These are phyloP conservation scores for Prunus armeniaca DNA, from an alignment of 306 rosid genomes.

Conservation along the genomic window DNA sequence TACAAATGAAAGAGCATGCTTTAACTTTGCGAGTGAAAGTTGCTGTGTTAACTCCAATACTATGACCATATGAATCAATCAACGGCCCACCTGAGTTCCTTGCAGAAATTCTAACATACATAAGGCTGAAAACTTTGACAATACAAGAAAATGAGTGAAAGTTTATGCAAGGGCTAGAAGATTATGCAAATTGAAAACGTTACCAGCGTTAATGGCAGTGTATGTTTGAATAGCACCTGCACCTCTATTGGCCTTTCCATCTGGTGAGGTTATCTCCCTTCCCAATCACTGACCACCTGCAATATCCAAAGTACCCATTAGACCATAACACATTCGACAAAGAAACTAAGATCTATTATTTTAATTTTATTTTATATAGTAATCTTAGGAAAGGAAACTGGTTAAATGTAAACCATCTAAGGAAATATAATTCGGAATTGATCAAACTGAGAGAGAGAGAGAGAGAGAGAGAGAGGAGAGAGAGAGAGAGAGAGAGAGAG, in stretches of 20 bases:
- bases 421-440: too few relatives aligned
- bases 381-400: too few relatives aligned
- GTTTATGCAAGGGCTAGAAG: not conserved
- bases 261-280: constrained; percentile 91
- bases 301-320: constrained; percentile 2
- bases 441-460: too few relatives aligned
- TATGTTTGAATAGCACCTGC: constrained; percentile 78
- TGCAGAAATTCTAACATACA: constrained; percentile 26
- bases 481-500: too few relatives aligned
- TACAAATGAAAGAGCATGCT: not conserved
- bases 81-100: constrained; percentile 95
- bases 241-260: constrained; percentile 78
- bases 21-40: constrained; percentile 90
- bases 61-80: constrained; percentile 72
- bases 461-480: too few relatives aligned
- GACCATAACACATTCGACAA: not conserved
- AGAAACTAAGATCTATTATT: too few relatives aligned
- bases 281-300: constrained; percentile 94
- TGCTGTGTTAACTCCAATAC: constrained; percentile 85
- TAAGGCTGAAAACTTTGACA: not conserved
- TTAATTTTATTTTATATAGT: too few relatives aligned
- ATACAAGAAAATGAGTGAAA: not conserved
- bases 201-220: constrained; percentile 85
- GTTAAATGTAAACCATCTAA: too few relatives aligned
- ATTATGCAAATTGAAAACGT: not conserved